Evolutionary conservation across 2,329 filamentous ascomycete genomes (phyloP), one percentile per base, ranked within the genome.

Genomic region (Fusarium subtropicale): DNA sequence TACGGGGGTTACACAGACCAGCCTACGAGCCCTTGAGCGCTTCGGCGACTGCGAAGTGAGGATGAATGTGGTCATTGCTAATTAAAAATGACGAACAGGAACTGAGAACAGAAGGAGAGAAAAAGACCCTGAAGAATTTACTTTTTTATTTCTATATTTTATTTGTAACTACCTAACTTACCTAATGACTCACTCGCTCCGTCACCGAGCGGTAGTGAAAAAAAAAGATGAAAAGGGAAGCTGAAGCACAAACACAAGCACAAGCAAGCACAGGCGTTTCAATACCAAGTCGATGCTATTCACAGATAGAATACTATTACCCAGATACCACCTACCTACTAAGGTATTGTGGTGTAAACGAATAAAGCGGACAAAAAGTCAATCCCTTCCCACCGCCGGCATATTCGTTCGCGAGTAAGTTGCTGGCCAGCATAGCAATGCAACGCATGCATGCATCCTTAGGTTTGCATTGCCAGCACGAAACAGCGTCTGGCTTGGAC

Each of bases 41-140:
- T 69, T 73, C 71, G 71, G 69, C 71, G 67, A 62, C 62, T 62
- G 71, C 71, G 71, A 73, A 68, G 53, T 63, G 60, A 71, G 69
- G 66, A 66, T 64, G 54, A 54, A 50, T 59, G 60, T 54, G 53
- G n/a, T 28, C 31, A 31, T 36, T 56, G 15, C 54, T 45, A 45
- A 45, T 45, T 48, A 53, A 42, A 39, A 41, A 41, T 41, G 39
- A 24, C 20, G 31, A 38, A 20, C 12, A 15, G 33, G 7, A 52
- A 28, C 24, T 15, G 30, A 42, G 15, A 38, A 22, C 20, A 45
- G 33, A 24, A 31, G 8, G 20, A 33, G 39, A 24, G 22, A 28
- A 26, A 16, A 56, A 39, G 58, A 64, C 66, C 56, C 66, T 68
- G 50, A 69, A 34, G 33, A 3, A 16, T 20, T 50, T 50, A 10